phyloP scores from a whole-genome alignment of 2,329 filamentous ascomycete genomes.

The Neurospora sp. region DNA sequence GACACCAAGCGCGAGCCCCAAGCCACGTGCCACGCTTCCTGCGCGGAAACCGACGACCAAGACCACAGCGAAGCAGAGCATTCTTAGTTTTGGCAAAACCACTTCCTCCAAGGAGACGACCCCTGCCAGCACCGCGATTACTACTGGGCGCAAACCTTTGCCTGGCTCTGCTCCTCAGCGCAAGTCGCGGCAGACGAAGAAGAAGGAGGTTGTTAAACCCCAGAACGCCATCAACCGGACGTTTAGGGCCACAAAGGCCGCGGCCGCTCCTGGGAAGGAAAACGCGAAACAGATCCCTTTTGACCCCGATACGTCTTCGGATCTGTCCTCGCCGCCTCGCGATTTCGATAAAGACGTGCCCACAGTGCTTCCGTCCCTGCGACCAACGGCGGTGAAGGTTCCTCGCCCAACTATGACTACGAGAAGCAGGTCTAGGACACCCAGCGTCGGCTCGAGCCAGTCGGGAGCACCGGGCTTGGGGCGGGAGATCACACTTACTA shows the following conservation, averaged over 20 bases:
- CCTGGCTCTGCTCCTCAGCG: constrained; percentile 18
- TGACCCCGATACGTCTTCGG: constrained; percentile 14
- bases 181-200: constrained; percentile 26
- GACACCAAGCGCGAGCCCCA: constrained; percentile 49
- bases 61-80: constrained; percentile 40
- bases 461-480: constrained; percentile 1
- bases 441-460: constrained; percentile 1
- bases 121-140: constrained; percentile 4
- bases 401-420: constrained; percentile 1
- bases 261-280: constrained; percentile 19
- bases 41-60: constrained; percentile 25
- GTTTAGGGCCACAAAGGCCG: constrained; percentile 36
- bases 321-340: constrained; percentile 14
- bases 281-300: constrained; percentile 4
- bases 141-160: constrained; percentile 1
- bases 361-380: constrained; percentile 16
- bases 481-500: constrained; percentile 22
- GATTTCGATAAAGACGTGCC: constrained; percentile 12
- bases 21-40: constrained; percentile 30
- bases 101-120: constrained; percentile 19
- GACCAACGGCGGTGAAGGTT: constrained; percentile 14
- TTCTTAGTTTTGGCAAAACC: constrained; percentile 32
- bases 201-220: constrained; percentile 23
- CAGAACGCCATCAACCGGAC: constrained; percentile 29
- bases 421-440: not conserved